Conservation (phyloP, 106 monocot genomes). For the Platanthera guangdongensis region DNA sequence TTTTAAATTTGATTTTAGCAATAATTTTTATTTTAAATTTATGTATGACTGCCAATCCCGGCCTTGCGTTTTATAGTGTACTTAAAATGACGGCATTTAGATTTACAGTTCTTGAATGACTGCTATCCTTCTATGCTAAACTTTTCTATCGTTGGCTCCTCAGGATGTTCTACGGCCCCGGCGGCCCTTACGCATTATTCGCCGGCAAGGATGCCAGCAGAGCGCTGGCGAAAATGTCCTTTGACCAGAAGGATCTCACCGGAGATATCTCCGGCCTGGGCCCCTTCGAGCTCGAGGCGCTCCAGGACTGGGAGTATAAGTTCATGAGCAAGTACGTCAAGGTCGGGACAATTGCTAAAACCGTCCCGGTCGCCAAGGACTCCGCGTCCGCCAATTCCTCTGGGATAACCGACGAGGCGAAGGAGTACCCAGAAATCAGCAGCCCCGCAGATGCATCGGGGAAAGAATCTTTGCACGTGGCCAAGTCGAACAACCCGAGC, state of each 20-base stretch:
- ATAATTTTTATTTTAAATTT: no score
- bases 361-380: constrained; percentile 10
- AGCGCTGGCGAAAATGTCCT: constrained; percentile 89
- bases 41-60: no score
- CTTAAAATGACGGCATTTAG: no score
- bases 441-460: background rate
- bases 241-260: constrained; percentile 61
- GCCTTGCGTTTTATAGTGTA: no score
- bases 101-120: background rate
- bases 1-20: no score
- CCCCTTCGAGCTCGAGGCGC: constrained; percentile 58
- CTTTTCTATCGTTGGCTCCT: background rate
- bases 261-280: constrained; percentile 67
- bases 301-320: constrained; percentile 83
- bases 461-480: background rate
- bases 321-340: constrained; percentile 83
- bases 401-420: background rate
- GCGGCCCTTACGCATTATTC: constrained; percentile 77
- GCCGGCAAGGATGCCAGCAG: constrained; percentile 82
- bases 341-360: constrained; percentile 55
- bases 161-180: constrained; percentile 87
- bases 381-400: background rate
- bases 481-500: background rate
- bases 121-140: background rate
- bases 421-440: constrained; percentile 4